Conservation (phyloP, 148 eudicot species). For the Oxyria digyna region DNA sequence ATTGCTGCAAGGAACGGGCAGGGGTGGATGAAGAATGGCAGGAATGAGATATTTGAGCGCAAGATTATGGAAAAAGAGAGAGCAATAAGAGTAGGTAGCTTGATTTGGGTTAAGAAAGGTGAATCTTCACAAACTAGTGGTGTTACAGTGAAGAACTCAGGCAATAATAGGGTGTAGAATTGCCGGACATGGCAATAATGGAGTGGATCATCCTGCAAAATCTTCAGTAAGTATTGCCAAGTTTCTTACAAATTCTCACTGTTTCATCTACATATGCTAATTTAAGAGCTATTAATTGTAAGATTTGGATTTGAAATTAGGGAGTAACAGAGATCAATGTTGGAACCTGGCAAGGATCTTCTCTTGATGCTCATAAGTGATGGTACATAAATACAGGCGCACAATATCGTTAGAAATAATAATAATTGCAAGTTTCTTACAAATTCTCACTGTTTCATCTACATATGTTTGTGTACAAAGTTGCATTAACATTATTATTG, state of each 20-base stretch:
- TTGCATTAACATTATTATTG: no score
- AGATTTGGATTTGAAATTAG: no score
- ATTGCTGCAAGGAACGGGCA: not conserved
- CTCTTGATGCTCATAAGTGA: not conserved
- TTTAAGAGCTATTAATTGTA: not conserved
- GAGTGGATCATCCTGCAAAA: not conserved
- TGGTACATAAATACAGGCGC: no score
- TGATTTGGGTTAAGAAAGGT: constrained; percentile 5
- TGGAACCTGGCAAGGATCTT: not conserved
- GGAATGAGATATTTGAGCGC: not conserved
- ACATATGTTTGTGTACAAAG: not conserved
- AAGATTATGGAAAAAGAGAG: not conserved
- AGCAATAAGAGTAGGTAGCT: not conserved
- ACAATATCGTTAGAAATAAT: no score
- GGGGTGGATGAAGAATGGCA: constrained; percentile 6
- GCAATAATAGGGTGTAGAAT: not conserved
- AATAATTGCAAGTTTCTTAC: not conserved
- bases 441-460: not conserved
- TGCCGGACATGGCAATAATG: not conserved
- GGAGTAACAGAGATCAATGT: no score
- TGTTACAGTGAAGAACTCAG: not conserved
- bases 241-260: not conserved
- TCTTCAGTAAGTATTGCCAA: not conserved
- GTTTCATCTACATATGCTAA: not conserved
- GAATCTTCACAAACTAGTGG: not conserved